Base-by-base conservation (phyloP, 371 early-diverging fungal species). In the Lichtheimia ornata region DNA sequence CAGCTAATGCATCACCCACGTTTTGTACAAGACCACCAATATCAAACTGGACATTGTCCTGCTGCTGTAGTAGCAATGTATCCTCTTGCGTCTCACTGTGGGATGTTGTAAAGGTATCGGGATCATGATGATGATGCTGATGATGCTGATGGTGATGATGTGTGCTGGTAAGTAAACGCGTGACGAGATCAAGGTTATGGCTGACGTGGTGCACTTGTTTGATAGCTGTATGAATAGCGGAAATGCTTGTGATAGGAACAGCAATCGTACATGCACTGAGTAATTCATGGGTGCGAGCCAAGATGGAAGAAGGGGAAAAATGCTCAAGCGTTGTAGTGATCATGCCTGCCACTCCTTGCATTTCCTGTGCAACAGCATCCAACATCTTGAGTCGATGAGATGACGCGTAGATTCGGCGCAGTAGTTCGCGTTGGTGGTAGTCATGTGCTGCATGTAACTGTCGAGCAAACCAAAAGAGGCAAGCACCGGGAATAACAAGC, bases 311-410 rank as follows among this genome's bases (percentile, higher is more conserved):
- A 3, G 81, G 79, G 2, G 79, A 65, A 35, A 75, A 73, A 47
- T 84, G 85, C 42, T 81, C 79, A 4, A 84, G 59, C 2, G 80
- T 77, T 17, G 80, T 75, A 24, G 71, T 73, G 1, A 81, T 73
- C 63, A 81, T 73, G 0, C 67, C 53, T 1, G 81, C 73, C 14
- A 76, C 77, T 60, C 77, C 79, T 50, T 70, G 63, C 1, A 82
- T 70, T 61, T 84, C 82, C 54, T 77, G 74, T 7, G 79, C 72
- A 5, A 79, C 69, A 2, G 74, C 78, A 0, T 64, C 18, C 4
- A 70, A 25, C 18, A 69, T 69, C 2, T 57, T 22, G 3, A 47
- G 47, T 47, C 47, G 47, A 22, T n/a, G 7, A 22, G 47, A 47
- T 3, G 47, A 35, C 35, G 35, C 35, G 35, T 35, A 35, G 35